These are phyloP conservation scores for Saccharomycopsis malanga DNA, from an alignment of 805 yeast genomes.

Conservation along the genomic window DNA sequence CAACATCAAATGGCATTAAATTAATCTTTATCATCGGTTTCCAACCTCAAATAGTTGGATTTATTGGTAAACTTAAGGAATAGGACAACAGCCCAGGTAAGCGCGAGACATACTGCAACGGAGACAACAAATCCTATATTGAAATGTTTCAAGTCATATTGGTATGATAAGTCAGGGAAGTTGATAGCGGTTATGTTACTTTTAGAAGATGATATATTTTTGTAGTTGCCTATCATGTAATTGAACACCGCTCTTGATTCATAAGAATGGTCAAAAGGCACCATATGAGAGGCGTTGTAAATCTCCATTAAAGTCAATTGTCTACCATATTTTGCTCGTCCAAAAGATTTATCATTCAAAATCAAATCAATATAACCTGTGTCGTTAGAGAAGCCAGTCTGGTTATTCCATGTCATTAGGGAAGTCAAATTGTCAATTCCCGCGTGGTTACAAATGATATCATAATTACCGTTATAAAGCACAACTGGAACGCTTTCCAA, in stretches of 20 bases:
- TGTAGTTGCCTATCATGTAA: constrained; percentile 26
- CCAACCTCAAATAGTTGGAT: background rate
- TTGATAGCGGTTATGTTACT: background rate
- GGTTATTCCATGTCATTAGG: constrained; percentile 54
- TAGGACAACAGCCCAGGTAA: background rate
- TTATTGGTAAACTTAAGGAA: background rate
- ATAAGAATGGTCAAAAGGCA: constrained; percentile 61
- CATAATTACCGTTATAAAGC: constrained; percentile 81
- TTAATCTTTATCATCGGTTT: background rate
- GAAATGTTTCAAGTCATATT: background rate
- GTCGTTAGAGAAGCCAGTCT: constrained; percentile 26
- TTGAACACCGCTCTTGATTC: constrained; percentile 54
- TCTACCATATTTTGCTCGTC: constrained; percentile 40
- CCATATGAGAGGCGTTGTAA: constrained; percentile 69
- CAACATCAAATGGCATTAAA: too few species aligned
- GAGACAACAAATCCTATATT: background rate
- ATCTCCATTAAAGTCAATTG: constrained; percentile 59
- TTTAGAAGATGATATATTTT: background rate
- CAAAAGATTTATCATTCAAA: constrained; percentile 27
- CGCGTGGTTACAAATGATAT: constrained; percentile 74
- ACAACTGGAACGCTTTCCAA: constrained; percentile 55
- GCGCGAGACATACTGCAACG: background rate
- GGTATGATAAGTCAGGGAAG: background rate
- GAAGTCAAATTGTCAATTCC: constrained; percentile 67
- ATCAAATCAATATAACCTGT: constrained; percentile 39